Base-by-base conservation (phyloP, 2,329 filamentous ascomycete genomes). In the Alternaria novae-zelandiae region DNA sequence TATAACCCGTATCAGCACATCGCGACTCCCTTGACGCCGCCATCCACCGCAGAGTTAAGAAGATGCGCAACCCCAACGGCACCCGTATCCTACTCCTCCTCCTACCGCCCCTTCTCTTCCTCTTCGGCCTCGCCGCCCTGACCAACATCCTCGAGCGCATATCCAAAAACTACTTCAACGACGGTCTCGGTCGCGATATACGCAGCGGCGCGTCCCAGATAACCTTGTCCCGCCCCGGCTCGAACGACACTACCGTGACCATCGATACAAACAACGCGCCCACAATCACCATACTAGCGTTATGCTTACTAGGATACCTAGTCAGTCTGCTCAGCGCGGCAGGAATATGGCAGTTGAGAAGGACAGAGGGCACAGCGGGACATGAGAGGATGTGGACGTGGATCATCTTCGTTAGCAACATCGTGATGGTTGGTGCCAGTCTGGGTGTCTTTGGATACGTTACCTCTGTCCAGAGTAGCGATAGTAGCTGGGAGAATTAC, bases 291-390 rank as follows among this genome's bases (percentile, higher is more conserved):
- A 69, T 74, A 56, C 54, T 77, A 0, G 68, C 68, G 2, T 36
- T 70, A 20, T 67, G 67, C 32, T 43, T 69, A 6, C 43, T 71
- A 10, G 72, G 68, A 1, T 66, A 69, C 26, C 23, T 69, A 8
- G 67, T 74, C 5, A 58, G 66, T n/a, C 63, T 66, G 21, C 26
- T 78, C 9, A 67, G 64, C 10, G 53, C 55, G 3, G 71, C 72
- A 26, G 75, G 69, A 0, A 70, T 74, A 51, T 78, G 74, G 75
- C 75, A 78, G 46, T 53, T 78, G 61, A 61, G 70, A n/a, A 68
- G 68, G 13, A 63, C 74, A 3, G 66, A 77, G 53, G 76, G 74
- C 23, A 71, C 62, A 15, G 62, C 63, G 25, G 26, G 59, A 13
- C 64, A 69, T 55, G 70, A 76, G 60, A 60, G 74, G 26, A 30